Percentiles rank a stretch among this genome's conserved stretches.
Conservation (phyloP, 2,329 filamentous ascomycete species). For the Aspergillus pseudoterreus region DNA sequence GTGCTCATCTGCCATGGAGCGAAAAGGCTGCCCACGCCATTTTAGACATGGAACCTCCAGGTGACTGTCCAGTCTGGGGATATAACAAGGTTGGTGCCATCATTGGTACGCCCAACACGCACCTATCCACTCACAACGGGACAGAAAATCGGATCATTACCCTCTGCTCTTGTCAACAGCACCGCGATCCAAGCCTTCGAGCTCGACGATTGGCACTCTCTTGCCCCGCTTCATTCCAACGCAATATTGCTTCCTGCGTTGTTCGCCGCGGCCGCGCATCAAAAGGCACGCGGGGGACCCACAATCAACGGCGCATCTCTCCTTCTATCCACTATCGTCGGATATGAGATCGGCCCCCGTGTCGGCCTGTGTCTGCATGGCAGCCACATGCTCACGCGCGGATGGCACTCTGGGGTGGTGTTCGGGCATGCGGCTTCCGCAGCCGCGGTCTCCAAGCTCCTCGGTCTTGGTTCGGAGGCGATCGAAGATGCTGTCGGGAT, state of each 20-base stretch:
- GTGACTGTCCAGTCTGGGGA: constrained; percentile 18
- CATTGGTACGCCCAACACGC: not conserved
- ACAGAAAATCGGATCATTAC: constrained; percentile 34
- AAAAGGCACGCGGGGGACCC: not conserved
- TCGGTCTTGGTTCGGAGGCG: constrained; percentile 24
- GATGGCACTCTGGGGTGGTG: constrained; percentile 41
- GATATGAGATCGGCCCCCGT: constrained; percentile 40
- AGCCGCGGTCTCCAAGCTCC: constrained; percentile 27
- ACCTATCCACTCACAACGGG: no score
- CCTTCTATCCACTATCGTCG: constrained; percentile 36
- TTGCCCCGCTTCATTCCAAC: constrained; percentile 40
- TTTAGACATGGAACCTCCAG: constrained; percentile 27
- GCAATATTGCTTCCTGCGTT: constrained; percentile 39
- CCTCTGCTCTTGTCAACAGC: constrained; percentile 42
- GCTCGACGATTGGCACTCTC: constrained; percentile 43
- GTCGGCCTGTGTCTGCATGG: constrained; percentile 38
- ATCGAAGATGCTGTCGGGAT: constrained; percentile 39
- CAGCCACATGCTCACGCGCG: constrained; percentile 34
- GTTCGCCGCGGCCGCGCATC: constrained; percentile 28
- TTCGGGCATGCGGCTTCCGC: constrained; percentile 38
- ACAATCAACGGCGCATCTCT: constrained; percentile 26
- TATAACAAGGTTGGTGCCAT: constrained; percentile 9
- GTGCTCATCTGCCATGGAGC: constrained; percentile 40
- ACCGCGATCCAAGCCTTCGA: constrained; percentile 45
- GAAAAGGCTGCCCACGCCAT: constrained; percentile 33